These are phyloP conservation scores for Aureobasidium sp. DNA, from an alignment of 2,329 filamentous ascomycete species.

Conservation along the genomic window DNA sequence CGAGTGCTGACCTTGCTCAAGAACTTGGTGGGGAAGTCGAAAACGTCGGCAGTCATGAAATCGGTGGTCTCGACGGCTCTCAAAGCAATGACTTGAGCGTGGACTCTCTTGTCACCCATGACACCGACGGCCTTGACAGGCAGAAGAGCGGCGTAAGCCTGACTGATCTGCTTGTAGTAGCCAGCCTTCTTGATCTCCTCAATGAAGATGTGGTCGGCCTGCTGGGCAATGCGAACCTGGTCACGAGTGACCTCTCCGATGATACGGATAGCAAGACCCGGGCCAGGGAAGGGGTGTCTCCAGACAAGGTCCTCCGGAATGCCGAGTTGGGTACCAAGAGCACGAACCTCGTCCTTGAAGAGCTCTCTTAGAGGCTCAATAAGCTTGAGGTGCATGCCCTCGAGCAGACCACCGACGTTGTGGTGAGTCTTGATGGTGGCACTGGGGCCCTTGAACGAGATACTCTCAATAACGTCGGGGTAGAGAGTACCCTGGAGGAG, in stretches of 20 bases:
- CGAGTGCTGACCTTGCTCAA: slow-evolving; percentile 58
- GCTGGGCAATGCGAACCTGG: slow-evolving; percentile 69
- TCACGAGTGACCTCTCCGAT: slow-evolving; percentile 78
- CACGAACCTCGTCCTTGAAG: slow-evolving; percentile 77
- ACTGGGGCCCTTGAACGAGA: slow-evolving; percentile 66
- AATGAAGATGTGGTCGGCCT: slow-evolving; percentile 74
- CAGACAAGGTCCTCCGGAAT: slow-evolving; percentile 70
- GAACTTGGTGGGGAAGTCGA: slow-evolving; percentile 58
- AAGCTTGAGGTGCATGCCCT: slow-evolving; percentile 57
- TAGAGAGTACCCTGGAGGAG: slow-evolving; percentile 84
- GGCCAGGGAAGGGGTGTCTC: slow-evolving; percentile 72
- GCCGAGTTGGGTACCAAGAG: slow-evolving; percentile 61
- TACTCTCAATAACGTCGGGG: slow-evolving; percentile 64
- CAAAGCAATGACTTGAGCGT: slow-evolving; percentile 56
- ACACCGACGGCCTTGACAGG: slow-evolving; percentile 60
- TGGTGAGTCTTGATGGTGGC: slow-evolving; percentile 70
- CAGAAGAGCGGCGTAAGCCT: slow-evolving; percentile 63
- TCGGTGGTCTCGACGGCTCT: slow-evolving; percentile 58
- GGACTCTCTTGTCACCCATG: slow-evolving; percentile 63
- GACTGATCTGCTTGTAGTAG: slow-evolving; percentile 63
- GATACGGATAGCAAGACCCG: slow-evolving; percentile 69
- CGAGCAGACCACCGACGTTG: slow-evolving; percentile 64
- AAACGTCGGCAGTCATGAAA: slow-evolving; percentile 71
- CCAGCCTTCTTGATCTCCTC: slow-evolving; percentile 65
- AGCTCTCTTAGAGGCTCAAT: slow-evolving; percentile 74